phyloP scores from a whole-genome alignment of 371 early-diverging fungal species.

The Zychaea mexicana region DNA sequence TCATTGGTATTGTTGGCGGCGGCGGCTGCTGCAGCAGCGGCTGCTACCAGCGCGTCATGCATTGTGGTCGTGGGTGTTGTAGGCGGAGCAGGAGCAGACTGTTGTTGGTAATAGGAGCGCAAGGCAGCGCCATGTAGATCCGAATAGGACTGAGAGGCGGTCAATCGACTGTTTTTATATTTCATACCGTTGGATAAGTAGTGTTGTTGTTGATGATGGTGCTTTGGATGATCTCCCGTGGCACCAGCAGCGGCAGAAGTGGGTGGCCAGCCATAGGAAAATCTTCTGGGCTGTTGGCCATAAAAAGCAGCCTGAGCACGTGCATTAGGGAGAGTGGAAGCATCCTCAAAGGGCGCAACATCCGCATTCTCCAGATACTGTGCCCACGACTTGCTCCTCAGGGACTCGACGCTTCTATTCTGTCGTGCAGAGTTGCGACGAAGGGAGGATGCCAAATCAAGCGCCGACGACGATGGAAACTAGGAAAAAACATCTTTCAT shows the following conservation, averaged over 20 bases:
- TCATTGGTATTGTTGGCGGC: not conserved
- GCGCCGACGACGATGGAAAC: conserved; percentile 44
- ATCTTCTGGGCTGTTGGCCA: conserved; percentile 27
- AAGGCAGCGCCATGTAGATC: conserved; percentile 29
- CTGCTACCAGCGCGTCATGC: conserved; percentile 14
- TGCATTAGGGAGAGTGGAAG: conserved; percentile 16
- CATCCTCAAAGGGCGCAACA: conserved; percentile 3
- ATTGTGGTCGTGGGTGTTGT: not conserved
- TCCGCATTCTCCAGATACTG: conserved; percentile 35
- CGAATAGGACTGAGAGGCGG: conserved; percentile 32
- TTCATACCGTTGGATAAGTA: conserved; percentile 9
- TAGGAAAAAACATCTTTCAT: not conserved
- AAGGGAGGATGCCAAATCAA: conserved; percentile 41
- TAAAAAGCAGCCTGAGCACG: conserved; percentile 35
- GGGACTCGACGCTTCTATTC: conserved; percentile 40
- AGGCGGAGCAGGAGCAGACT: not conserved
- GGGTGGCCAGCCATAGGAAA: conserved; percentile 34
- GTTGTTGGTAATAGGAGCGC: conserved; percentile 13
- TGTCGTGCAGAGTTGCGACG: conserved; percentile 29
- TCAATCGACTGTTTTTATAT: conserved; percentile 15
- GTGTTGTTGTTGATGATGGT: not conserved
- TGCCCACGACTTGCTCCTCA: conserved; percentile 54
- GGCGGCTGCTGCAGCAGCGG: not conserved
- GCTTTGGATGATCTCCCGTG: too few relatives aligned
- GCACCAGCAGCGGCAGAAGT: not conserved